These are phyloP conservation scores for Penicillium roqueforti DNA, from an alignment of 495 filamentous ascomycete genomes.

Conservation along the genomic window DNA sequence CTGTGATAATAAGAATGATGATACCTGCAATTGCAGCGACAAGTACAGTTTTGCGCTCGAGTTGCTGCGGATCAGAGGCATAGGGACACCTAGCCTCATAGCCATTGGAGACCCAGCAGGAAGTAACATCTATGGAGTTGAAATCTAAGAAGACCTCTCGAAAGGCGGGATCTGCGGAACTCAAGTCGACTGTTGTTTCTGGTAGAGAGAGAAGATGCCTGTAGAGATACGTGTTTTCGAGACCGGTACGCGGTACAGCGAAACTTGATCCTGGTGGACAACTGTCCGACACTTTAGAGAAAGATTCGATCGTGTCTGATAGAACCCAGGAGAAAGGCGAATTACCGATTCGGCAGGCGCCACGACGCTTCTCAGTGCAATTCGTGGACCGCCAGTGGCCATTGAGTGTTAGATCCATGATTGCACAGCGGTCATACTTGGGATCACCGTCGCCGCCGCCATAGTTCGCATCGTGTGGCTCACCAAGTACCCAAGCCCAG, in stretches of 20 bases:
- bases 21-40: constrained; percentile 57
- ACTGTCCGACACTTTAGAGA: constrained; percentile 28
- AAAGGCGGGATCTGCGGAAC: constrained; percentile 19
- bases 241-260: constrained; percentile 52
- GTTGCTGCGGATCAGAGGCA: constrained; percentile 28
- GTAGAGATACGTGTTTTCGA: constrained; percentile 59
- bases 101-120: constrained; percentile 57
- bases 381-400: constrained; percentile 56
- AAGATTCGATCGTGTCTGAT: constrained; percentile 36
- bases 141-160: constrained; percentile 54
- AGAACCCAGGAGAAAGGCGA: constrained; percentile 54
- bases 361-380: constrained; percentile 47
- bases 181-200: constrained; percentile 21
- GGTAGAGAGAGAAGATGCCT: constrained; percentile 25
- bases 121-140: constrained; percentile 50
- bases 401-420: constrained; percentile 37
- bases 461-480: constrained; percentile 45
- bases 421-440: constrained; percentile 47
- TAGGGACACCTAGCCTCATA: constrained; percentile 54
- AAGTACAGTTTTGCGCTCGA: constrained; percentile 46
- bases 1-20: constrained; percentile 54
- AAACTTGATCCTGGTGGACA: constrained; percentile 44
- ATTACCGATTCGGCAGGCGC: constrained; percentile 49
- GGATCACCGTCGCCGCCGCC: constrained; percentile 20
- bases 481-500: constrained; percentile 57